Conservation (phyloP, 495 filamentous ascomycete species). For the Aspergillus baeticus region DNA sequence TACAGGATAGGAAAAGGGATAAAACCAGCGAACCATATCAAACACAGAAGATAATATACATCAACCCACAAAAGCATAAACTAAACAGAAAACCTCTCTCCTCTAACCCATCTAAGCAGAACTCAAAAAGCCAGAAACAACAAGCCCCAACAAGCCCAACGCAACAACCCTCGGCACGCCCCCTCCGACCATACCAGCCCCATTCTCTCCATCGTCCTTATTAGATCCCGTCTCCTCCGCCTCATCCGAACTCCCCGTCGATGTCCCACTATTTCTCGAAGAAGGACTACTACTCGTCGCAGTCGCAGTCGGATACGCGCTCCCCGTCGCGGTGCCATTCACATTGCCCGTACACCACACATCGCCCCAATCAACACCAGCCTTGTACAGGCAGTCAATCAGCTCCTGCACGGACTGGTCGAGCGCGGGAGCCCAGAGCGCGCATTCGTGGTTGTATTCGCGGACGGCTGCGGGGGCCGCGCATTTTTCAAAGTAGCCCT, state of each 20-base stretch:
- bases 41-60: no score
- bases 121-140: neutral
- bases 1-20: no score
- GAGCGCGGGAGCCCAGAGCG: constrained; percentile 27
- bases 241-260: neutral
- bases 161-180: neutral
- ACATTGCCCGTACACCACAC: constrained; percentile 23
- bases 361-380: constrained; percentile 31
- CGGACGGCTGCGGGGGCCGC: neutral
- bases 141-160: neutral
- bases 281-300: neutral
- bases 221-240: neutral
- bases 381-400: constrained; percentile 25
- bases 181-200: neutral
- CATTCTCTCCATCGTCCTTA: neutral
- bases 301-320: neutral
- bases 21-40: no score
- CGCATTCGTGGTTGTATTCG: constrained; percentile 39
- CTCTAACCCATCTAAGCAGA: neutral
- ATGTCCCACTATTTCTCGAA: neutral
- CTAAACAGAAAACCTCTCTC: no score
- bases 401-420: constrained; percentile 23
- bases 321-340: constrained; percentile 28
- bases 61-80: no score
- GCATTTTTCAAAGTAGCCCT: neutral